Evolutionary conservation across 169 alveolate species (phyloP).

Genomic region (Eimeria tenella): DNA sequence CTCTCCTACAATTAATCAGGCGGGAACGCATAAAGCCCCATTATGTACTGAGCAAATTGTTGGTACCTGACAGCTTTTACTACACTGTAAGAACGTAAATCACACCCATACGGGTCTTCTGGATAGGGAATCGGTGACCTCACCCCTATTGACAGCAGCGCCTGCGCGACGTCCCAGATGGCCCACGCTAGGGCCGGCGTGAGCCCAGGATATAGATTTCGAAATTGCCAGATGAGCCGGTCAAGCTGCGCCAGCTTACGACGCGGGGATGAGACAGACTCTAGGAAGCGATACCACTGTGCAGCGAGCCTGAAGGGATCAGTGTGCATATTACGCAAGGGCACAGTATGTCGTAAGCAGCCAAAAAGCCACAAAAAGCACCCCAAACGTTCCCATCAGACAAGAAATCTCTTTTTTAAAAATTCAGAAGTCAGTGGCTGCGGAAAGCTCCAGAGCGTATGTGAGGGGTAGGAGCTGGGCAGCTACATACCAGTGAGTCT

Average conservation of each 20-base stretch:
- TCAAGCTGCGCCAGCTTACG: slow-evolving; percentile 51
- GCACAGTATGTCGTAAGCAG: too few relatives aligned
- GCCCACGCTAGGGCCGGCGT: slow-evolving; percentile 78
- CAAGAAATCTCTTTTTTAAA: too few relatives aligned
- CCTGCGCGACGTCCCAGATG: slow-evolving; percentile 50
- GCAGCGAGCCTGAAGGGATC: slow-evolving; percentile 38
- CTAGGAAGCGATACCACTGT: slow-evolving; percentile 43
- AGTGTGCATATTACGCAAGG: too few relatives aligned
- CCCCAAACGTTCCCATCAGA: too few relatives aligned
- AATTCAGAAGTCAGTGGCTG: too few relatives aligned
- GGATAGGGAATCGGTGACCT: neutral
- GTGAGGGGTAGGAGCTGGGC: too few relatives aligned
- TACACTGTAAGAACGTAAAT: neutral
- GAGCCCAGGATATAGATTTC: slow-evolving; percentile 70
- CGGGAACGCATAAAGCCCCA: neutral
- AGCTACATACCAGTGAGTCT: slow-evolving; percentile 11
- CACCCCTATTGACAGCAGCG: slow-evolving; percentile 36
- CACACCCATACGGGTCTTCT: neutral
- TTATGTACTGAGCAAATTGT: neutral
- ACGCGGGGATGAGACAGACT: neutral
- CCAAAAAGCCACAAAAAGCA: too few relatives aligned
- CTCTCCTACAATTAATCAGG: neutral
- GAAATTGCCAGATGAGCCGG: slow-evolving; percentile 37
- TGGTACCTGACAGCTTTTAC: neutral
- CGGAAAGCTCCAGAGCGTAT: too few relatives aligned